Evolutionary conservation across 78 protist species (phyloP).

Genomic region (Guillardia theta): DNA sequence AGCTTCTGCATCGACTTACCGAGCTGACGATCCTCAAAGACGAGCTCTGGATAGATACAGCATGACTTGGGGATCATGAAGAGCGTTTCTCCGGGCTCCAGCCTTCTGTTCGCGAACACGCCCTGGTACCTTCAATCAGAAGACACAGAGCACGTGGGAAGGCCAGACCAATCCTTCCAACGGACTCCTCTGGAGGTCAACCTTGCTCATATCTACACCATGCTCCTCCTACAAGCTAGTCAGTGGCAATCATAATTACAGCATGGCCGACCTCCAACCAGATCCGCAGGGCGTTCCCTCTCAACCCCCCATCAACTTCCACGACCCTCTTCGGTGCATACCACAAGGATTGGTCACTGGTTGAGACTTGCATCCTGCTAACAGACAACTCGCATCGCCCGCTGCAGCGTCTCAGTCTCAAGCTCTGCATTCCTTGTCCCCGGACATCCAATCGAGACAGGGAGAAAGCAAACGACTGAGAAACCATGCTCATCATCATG

Average conservation of each 20-base stretch:
- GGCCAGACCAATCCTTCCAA: neutral
- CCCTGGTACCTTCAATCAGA: neutral
- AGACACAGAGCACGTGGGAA: neutral
- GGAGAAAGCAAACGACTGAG: too few species aligned
- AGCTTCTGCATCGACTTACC: neutral
- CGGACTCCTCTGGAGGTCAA: neutral
- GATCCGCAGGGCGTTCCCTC: neutral
- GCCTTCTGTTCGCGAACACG: neutral
- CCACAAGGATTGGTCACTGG: neutral
- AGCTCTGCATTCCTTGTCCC: too few species aligned
- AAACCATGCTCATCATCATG: too few species aligned
- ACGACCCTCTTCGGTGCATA: neutral
- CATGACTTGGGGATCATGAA: neutral
- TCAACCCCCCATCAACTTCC: neutral
- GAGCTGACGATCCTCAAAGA: slow-evolving; percentile 1
- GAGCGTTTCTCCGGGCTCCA: neutral
- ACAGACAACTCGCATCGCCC: too few species aligned
- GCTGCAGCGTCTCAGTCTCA: too few species aligned
- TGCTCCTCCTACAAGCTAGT: neutral
- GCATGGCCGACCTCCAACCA: neutral
- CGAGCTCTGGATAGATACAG: slow-evolving; percentile 28
- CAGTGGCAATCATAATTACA: neutral
- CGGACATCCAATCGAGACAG: too few species aligned
- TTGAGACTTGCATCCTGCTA: neutral
- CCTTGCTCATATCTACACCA: neutral